Percentiles rank a stretch among this genome's conserved stretches.
These are phyloP conservation scores for Aristolochia contorta DNA, from an alignment of 164 flowering plant genomes.

Conservation along the genomic window DNA sequence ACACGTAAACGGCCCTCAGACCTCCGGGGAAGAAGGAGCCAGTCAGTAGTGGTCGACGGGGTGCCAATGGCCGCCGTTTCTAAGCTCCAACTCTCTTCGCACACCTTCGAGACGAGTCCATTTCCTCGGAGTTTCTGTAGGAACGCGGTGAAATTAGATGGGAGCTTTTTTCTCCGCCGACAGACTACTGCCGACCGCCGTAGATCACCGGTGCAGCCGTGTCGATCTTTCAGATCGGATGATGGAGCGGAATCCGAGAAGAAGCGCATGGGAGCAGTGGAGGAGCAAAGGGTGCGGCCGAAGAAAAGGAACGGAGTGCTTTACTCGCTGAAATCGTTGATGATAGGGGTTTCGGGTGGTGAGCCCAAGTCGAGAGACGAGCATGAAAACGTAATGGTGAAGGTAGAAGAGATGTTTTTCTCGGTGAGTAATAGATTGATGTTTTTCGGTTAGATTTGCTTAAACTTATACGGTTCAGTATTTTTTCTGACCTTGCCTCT, in stretches of 20 bases:
- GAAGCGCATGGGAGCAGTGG: conserved; percentile 10
- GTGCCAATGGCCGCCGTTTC: conserved; percentile 43
- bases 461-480: background rate
- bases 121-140: conserved; percentile 10
- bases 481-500: background rate
- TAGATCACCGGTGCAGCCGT: conserved; percentile 17
- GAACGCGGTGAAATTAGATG: conserved; percentile 11
- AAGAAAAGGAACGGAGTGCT: conserved; percentile 26
- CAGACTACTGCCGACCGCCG: conserved; percentile 9
- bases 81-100: conserved; percentile 35
- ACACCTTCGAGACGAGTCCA: conserved; percentile 11
- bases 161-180: conserved; percentile 6
- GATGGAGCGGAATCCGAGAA: conserved; percentile 24
- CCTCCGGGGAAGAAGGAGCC: background rate
- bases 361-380: conserved; percentile 15
- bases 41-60: background rate
- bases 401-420: conserved; percentile 29
- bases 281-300: conserved; percentile 3
- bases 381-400: conserved; percentile 18
- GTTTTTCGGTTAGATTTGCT: background rate
- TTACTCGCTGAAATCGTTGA: conserved; percentile 25
- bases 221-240: conserved; percentile 42
- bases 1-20: too few relatives aligned
- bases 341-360: conserved; percentile 27
- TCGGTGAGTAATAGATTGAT: conserved; percentile 32